These are phyloP conservation scores for Auricularia sp. DNA, from an alignment of 768 basidiomycete genomes.

Conservation along the genomic window DNA sequence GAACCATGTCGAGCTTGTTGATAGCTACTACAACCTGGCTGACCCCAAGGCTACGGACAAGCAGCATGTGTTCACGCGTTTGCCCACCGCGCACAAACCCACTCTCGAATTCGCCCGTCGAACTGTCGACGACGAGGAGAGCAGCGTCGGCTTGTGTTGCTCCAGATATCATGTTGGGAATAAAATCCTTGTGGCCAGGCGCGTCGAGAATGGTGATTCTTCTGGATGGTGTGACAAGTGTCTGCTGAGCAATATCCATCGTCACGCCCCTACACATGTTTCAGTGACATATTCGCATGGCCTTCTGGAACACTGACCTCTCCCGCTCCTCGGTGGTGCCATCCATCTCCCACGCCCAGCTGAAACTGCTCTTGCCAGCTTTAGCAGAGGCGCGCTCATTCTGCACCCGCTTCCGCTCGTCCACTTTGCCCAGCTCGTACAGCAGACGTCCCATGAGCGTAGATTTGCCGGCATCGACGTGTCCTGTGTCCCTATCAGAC, in stretches of 20 bases:
- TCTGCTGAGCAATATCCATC: conserved; percentile 89
- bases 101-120: conserved; percentile 87
- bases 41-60: conserved; percentile 88
- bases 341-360: conserved; percentile 97
- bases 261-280: conserved; percentile 70
- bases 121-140: conserved; percentile 83
- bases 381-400: conserved; percentile 87
- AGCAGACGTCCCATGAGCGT: conserved; percentile 92
- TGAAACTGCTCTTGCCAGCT: conserved; percentile 89
- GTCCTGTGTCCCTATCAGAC: conserved; percentile 43
- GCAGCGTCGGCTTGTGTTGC: conserved; percentile 96
- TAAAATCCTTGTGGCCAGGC: conserved; percentile 94
- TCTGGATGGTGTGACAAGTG: conserved; percentile 59
- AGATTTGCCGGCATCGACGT: conserved; percentile 98
- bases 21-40: conserved; percentile 84
- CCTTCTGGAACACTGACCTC: conserved; percentile 41
- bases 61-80: conserved; percentile 85
- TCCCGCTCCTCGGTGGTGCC: conserved; percentile 88
- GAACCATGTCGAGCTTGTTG: conserved; percentile 89
- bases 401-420: conserved; percentile 70
- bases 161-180: conserved; percentile 99
- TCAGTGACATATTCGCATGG: conserved; percentile 4
- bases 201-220: conserved; percentile 92
- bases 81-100: conserved; percentile 93
- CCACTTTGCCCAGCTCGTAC: conserved; percentile 82